Evolutionary conservation across 441 rosid genomes (phyloP), one percentile per base, ranked within the genome.

Genomic region (Rhodomyrtus psidioides): DNA sequence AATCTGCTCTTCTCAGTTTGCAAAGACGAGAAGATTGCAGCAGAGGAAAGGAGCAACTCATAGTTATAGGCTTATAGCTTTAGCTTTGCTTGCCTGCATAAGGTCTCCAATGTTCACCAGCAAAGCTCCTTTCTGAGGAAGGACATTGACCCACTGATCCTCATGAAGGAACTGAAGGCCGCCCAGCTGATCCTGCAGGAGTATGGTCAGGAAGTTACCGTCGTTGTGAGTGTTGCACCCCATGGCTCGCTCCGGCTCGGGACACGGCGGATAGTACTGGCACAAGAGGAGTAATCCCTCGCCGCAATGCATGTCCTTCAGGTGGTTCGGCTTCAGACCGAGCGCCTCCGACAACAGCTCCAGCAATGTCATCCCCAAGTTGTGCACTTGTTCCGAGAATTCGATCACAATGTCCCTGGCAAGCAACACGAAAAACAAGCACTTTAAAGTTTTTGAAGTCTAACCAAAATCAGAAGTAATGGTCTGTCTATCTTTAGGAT

Each of bases 91-190:
- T 49, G 81, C 86, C 86, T 84, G 86, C 55, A 84, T 27, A 3
- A 84, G 58, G 49, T 84, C 86, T 65, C 86, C 86, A 3, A 83
- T 27, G 76, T 83, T 60, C 42, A 83, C 85, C 17, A 83, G 75
- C 44, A 83, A 62, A 24, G 86, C 82, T 46, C 82, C 86, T 19
- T 55, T 76, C 30, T 49, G 56, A 49, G 59, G 59, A 12, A 24
- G 86, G n/a, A 84, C 82, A 4, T 84, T 54, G 26, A 2, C 42
- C 86, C 86, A 84, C 55, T 23, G 55, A 70, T 53, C 82, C n/a
- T 84, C 53, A 12, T 49, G 53, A 12, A 23, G 60, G 74, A 84
- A 44, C 56, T 84, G 79, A 27, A 84, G 85, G 39, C 85, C 85
- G 26, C 85, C 85, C 26, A 60, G 62, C 21, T 7, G 54, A 70